Conservation (phyloP, 352 stramenopile species). For the Pythium monospermum region DNA sequence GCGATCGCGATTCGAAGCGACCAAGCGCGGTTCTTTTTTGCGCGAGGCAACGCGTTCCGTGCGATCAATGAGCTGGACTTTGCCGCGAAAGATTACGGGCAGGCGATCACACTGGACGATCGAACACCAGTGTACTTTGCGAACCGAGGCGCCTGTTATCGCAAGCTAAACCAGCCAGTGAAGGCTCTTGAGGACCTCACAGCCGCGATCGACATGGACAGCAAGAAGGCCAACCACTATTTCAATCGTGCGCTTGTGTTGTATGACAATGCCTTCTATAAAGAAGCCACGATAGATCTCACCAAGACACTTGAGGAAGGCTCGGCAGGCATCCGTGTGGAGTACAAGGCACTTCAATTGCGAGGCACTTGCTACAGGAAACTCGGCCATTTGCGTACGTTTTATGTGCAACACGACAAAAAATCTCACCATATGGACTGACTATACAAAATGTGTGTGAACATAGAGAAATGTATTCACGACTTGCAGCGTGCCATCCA, state of each 20-base stretch:
- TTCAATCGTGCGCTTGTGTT: constrained; percentile 74
- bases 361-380: constrained; percentile 62
- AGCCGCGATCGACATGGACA: constrained; percentile 61
- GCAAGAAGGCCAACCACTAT: constrained; percentile 65
- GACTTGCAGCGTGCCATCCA: constrained; percentile 67
- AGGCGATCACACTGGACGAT: constrained; percentile 59
- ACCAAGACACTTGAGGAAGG: constrained; percentile 69
- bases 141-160: constrained; percentile 63
- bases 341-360: constrained; percentile 65
- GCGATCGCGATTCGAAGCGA: constrained; percentile 65
- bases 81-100: constrained; percentile 52
- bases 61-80: constrained; percentile 63
- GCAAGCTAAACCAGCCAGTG: constrained; percentile 56
- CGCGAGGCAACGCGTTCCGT: constrained; percentile 66
- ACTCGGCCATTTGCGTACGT: constrained; percentile 43
- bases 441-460: neutral
- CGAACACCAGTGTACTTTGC: constrained; percentile 66
- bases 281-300: constrained; percentile 69
- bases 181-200: constrained; percentile 70
- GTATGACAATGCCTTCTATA: constrained; percentile 55
- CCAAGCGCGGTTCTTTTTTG: constrained; percentile 72
- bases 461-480: constrained; percentile 55
- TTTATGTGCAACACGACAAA: neutral
- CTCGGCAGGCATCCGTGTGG: constrained; percentile 43
- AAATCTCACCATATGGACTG: neutral